Evolutionary conservation across 2,329 filamentous ascomycete genomes (phyloP), one percentile per base, ranked within the genome.

Genomic region (Harringtonia lauricola): DNA sequence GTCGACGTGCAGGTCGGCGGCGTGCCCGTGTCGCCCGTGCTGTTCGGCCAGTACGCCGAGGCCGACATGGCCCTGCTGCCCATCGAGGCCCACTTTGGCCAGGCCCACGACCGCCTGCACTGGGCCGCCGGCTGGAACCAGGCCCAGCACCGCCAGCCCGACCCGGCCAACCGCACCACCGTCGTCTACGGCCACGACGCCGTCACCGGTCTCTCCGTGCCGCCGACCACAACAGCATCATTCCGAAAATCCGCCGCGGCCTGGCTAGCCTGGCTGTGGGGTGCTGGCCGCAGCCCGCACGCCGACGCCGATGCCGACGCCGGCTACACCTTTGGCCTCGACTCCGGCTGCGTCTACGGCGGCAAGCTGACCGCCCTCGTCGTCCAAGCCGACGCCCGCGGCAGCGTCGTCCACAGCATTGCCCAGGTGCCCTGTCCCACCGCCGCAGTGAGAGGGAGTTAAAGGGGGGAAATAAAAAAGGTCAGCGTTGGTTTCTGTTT

Each of bases 101-200:
- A 67, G 6, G 83, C 81, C 41, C 68, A 74, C 17, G 45, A 44
- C 37, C 48, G 50, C 4, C 26, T 49, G 29, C 72, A 73, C 14
- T 94, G 86, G 86, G 71, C 78, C 41, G 73, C 80, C 53, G 62
- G 65, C 8, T 81, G 77, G 77, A 72, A 79, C 54, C 63, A 63
- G 43, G 59, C 62, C 45, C 72, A 80, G 53, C 59, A 58, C 42
- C 55, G 55, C 22, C 46, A 58, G 2, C 44, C 49, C 12, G 39
- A 39, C 21, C 46, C 37, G 49, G 39, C 49, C 13, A 51, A 62
- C 26, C 67, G 74, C 10, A 75, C 68, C 34, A 86, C 84, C 1
- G 82, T 94, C 34, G 72, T 94, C 45, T 95, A 94, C 61, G 89
- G 89, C 6, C 90, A 96, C 58, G 86, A 95, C 58, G 76, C 86